Conservation (phyloP, 2,329 filamentous ascomycete genomes). For the Fusarium sulawesiense region DNA sequence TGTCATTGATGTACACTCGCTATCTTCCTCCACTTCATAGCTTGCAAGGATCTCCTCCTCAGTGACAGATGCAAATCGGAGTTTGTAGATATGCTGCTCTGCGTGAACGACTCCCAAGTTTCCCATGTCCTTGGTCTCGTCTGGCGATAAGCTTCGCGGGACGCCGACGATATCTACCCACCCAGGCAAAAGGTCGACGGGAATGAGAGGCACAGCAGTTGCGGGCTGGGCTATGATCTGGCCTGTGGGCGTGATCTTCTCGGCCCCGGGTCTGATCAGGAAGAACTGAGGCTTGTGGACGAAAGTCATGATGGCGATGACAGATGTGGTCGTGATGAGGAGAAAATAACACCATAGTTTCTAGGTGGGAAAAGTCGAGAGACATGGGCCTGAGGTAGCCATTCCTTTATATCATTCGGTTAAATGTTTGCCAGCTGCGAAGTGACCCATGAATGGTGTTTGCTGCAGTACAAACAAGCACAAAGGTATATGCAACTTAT, state of each 20-base stretch:
- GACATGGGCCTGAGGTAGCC: background rate
- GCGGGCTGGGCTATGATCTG: constrained; percentile 45
- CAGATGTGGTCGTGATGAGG: background rate
- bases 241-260: constrained; percentile 39
- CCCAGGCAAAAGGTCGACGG: constrained; percentile 62
- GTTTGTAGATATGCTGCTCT: constrained; percentile 33
- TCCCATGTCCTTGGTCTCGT: constrained; percentile 54
- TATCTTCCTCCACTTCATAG: background rate
- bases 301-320: constrained; percentile 30
- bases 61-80: constrained; percentile 26
- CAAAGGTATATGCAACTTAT: constrained; percentile 1
- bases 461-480: constrained; percentile 24
- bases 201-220: constrained; percentile 64
- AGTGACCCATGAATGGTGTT: constrained; percentile 1
- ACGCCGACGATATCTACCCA: constrained; percentile 58
- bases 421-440: constrained; percentile 3
- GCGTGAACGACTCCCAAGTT: constrained; percentile 52
- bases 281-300: constrained; percentile 50
- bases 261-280: constrained; percentile 55
- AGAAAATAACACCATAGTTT: background rate
- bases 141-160: constrained; percentile 55
- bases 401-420: constrained; percentile 10
- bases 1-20: background rate
- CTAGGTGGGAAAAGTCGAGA: background rate
- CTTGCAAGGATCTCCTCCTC: constrained; percentile 7